phyloP scores from a whole-genome alignment of 176 grass and related monocot species.

The Phoenix dactylifera region DNA sequence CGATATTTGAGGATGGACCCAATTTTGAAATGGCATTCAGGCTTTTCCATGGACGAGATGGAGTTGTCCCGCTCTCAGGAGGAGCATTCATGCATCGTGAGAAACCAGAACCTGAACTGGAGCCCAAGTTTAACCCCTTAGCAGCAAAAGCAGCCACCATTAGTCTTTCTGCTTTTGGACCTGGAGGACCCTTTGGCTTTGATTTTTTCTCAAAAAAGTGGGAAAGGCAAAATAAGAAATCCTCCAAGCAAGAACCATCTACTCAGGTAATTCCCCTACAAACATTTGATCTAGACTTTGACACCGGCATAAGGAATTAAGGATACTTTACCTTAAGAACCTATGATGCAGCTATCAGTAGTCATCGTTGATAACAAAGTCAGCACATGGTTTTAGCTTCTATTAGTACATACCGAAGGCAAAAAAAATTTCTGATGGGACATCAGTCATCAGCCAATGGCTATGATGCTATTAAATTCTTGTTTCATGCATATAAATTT shows the following conservation, averaged over 20 bases:
- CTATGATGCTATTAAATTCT: too few species aligned
- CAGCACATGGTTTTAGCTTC: too few species aligned
- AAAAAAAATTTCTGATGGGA: too few species aligned
- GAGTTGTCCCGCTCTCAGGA: conserved; percentile 77
- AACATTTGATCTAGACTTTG: background rate
- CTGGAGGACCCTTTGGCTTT: conserved; percentile 67
- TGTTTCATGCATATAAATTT: too few species aligned
- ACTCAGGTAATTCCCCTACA: conserved; percentile 29
- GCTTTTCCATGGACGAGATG: conserved; percentile 87
- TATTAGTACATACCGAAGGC: too few species aligned
- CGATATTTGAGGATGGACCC: conserved; percentile 96
- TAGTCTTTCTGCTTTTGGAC: conserved; percentile 67
- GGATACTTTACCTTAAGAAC: too few species aligned
- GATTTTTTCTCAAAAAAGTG: conserved; percentile 60
- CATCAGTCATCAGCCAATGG: too few species aligned
- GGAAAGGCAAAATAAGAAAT: conserved; percentile 36
- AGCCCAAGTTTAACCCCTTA: conserved; percentile 64
- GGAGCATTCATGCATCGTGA: conserved; percentile 39
- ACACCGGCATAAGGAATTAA: too few species aligned
- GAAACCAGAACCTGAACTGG: conserved; percentile 24
- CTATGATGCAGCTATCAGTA: too few species aligned
- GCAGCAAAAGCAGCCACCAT: conserved; percentile 92
- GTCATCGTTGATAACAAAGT: too few species aligned
- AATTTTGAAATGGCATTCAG: conserved; percentile 93
- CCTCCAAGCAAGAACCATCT: conserved; percentile 36